These are phyloP conservation scores for Fusarium sp. DNA, from an alignment of 2,329 filamentous ascomycete genomes.

Conservation along the genomic window DNA sequence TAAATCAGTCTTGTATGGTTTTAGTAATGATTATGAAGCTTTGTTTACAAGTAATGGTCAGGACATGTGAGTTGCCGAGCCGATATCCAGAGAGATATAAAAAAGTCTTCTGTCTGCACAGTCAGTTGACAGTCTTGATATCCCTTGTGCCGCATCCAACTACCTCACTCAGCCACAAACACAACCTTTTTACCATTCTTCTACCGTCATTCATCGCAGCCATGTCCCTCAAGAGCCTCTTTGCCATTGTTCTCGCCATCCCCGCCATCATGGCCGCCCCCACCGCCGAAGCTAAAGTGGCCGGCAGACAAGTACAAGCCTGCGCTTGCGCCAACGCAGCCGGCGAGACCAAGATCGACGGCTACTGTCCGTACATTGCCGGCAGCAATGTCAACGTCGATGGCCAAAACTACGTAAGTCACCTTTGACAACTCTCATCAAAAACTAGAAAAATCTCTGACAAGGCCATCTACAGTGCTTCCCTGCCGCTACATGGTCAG, in stretches of 20 bases:
- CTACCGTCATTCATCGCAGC: fast-evolving
- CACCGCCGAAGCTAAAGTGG: not conserved
- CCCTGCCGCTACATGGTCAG: not conserved
- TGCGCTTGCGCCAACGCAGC: not conserved
- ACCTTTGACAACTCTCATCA: not conserved
- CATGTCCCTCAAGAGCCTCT: not conserved
- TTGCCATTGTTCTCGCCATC: not conserved
- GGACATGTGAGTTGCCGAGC: not conserved
- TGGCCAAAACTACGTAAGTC: not conserved
- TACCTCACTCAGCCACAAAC: too few relatives aligned
- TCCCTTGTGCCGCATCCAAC: too few relatives aligned
- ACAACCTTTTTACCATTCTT: too few relatives aligned
- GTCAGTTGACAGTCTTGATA: not conserved
- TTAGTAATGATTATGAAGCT: not conserved
- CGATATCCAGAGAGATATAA: fast-evolving
- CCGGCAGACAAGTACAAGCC: not conserved
- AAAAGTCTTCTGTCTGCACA: not conserved
- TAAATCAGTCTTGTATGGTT: fast-evolving
- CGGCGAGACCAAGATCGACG: not conserved
- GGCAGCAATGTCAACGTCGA: not conserved
- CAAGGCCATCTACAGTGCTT: not conserved
- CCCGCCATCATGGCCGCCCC: not conserved
- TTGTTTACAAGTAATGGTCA: not conserved
- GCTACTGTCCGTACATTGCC: not conserved
- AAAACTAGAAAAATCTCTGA: not conserved